Evolutionary conservation across 2,329 filamentous ascomycete species (phyloP), one percentile per base, ranked within the genome.

Genomic region (Diaporthe sp.): DNA sequence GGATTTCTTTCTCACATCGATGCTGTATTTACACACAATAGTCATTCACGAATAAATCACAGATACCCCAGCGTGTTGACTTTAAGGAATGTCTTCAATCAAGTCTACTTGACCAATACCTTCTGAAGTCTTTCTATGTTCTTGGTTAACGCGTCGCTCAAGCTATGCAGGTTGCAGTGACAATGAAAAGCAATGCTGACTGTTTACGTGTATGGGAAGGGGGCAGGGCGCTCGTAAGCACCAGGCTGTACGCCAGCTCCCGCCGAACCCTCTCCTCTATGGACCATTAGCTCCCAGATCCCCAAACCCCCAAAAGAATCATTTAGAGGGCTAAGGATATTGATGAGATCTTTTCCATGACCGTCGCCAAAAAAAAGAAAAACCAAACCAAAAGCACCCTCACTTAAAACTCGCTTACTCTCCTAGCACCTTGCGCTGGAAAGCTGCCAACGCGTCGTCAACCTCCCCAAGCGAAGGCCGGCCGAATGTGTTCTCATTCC

Each of bases 401-500:
- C 42, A 34, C 42, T 9, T 10, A 8, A 12, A 42, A 25, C 34
- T 39, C 13, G 39, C 19, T 28, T n/a, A 37, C 6, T 28, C 58
- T 34, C 31, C 69, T 25, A 10, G n/a, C 28, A 65, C 6, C 53
- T 49, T 34, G 19, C 25, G n/a, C 51, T 76, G 67, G 55, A 78
- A 77, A 8, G 68, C 73, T 49, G 81, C 73, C 55, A 86, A 77
- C 46, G 75, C 75, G 4, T 77, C 75, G 2, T 86, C 73, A 49
- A 90, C 87, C 76, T 90, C 84, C 53, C 80, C 81, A 61, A 90
- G 78, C 12, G 78, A 87, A 1, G 89, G 89, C 9, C 89, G 83
- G 39, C 84, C 80, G 77, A 87, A 90, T 77, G 86, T 86, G 76
- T 91, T 91, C 62, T 86, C 86, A 28, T 86, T 83, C 88, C 88